Percentiles rank a stretch among this genome's conserved stretches.
These are phyloP conservation scores for Pulveroboletus ridleyi DNA, from an alignment of 1,284 basidiomycete genomes.

Conservation along the genomic window DNA sequence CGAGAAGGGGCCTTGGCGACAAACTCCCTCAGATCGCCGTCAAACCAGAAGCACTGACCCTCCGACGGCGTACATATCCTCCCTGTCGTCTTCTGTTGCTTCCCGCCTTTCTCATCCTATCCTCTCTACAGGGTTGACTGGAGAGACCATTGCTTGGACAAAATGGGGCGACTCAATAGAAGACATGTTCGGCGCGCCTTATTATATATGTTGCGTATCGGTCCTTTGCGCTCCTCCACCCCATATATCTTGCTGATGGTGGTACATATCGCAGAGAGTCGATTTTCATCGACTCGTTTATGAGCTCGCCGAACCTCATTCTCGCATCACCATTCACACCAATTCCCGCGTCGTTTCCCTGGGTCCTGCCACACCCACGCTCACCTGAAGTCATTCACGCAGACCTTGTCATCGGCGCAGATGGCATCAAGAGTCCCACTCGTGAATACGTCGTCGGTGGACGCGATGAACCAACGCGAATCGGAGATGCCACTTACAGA, in stretches of 20 bases:
- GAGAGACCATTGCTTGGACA: constrained; percentile 52
- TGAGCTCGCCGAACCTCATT: constrained; percentile 47
- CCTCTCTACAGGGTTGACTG: constrained; percentile 41
- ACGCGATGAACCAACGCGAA: constrained; percentile 42
- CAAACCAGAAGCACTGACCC: constrained; percentile 47
- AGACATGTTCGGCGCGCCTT: constrained; percentile 52
- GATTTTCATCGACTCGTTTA: constrained; percentile 55
- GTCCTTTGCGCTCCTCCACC: no score
- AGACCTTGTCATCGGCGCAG: constrained; percentile 60
- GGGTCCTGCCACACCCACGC: constrained; percentile 43
- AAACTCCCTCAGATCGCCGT: constrained; percentile 49
- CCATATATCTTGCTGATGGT: not conserved
- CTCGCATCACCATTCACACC: constrained; percentile 49
- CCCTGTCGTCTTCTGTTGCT: not conserved
- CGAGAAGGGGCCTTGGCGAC: constrained; percentile 50
- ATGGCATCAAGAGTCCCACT: constrained; percentile 56
- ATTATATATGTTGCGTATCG: constrained; percentile 50
- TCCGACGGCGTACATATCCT: constrained; percentile 50
- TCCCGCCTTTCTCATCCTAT: not conserved
- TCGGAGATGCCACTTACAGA: constrained; percentile 48
- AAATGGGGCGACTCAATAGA: constrained; percentile 47
- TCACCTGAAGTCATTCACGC: constrained; percentile 48
- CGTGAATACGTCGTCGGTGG: constrained; percentile 50
- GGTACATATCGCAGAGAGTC: constrained; percentile 44
- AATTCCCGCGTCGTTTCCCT: constrained; percentile 47